These are phyloP conservation scores for Colletotrichum abscissum DNA, from an alignment of 2,329 filamentous ascomycete species.

Conservation along the genomic window DNA sequence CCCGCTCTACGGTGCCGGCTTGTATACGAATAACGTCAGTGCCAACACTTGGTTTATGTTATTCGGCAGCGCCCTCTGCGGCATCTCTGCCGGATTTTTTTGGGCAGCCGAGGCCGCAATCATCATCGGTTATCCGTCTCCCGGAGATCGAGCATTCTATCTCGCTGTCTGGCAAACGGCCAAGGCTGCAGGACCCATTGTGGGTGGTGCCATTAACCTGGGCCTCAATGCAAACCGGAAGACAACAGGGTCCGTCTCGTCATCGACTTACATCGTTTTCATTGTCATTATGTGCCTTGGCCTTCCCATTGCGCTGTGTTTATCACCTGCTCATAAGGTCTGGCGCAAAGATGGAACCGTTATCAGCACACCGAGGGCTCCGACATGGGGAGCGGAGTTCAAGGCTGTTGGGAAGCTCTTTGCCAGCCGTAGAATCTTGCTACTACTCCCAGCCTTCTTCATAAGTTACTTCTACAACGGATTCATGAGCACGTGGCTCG, in stretches of 20 bases:
- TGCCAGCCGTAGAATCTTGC: slow-evolving; percentile 9
- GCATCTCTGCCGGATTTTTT: slow-evolving; percentile 49
- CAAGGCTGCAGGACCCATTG: slow-evolving; percentile 43
- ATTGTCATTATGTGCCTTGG: slow-evolving; percentile 73
- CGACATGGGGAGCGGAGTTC: slow-evolving; percentile 10
- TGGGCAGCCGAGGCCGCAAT: slow-evolving; percentile 52
- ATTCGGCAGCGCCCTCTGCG: slow-evolving; percentile 66
- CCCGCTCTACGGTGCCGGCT: slow-evolving; percentile 14
- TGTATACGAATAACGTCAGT: slow-evolving; percentile 17
- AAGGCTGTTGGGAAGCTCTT: slow-evolving; percentile 12
- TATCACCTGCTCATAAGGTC: slow-evolving; percentile 68
- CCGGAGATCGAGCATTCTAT: slow-evolving; percentile 19
- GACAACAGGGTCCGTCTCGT: slow-evolving; percentile 70
- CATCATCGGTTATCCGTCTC: slow-evolving; percentile 66
- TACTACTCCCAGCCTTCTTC: slow-evolving; percentile 16
- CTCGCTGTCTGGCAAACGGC: slow-evolving; percentile 18
- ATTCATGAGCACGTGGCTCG: slow-evolving; percentile 27
- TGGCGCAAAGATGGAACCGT: slow-evolving; percentile 70
- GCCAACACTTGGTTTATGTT: slow-evolving; percentile 70
- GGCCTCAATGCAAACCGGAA: slow-evolving; percentile 68
- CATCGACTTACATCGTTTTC: slow-evolving; percentile 73
- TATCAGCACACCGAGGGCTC: slow-evolving; percentile 51
- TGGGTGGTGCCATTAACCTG: slow-evolving; percentile 76
- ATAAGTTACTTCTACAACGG: slow-evolving; percentile 23
- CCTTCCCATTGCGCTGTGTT: slow-evolving; percentile 68